Evolutionary conservation across 352 stramenopile genomes (phyloP).

Genomic region (Phytophthora megakarya): DNA sequence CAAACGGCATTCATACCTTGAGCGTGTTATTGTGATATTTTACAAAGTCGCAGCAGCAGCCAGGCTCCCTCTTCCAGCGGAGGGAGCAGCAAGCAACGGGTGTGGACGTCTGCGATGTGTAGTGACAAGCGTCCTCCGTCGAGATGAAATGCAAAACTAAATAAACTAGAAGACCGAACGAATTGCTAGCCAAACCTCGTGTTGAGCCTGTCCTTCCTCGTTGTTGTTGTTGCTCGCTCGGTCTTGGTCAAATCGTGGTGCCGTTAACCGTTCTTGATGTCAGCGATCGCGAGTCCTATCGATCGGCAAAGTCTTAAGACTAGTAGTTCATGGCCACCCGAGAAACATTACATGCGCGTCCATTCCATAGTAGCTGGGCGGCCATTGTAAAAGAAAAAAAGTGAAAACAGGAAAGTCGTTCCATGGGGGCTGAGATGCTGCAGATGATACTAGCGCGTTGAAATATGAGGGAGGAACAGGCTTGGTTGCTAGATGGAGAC

Average conservation of each 20-base stretch:
- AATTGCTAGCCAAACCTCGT: slow-evolving; percentile 34
- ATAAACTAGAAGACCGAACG: slow-evolving; percentile 31
- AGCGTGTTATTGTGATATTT: slow-evolving; percentile 47
- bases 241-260: slow-evolving; percentile 16
- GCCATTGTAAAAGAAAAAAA: slow-evolving; percentile 27
- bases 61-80: slow-evolving; percentile 49
- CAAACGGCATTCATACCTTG: slow-evolving; percentile 14
- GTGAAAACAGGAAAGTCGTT: slow-evolving; percentile 33
- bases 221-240: slow-evolving; percentile 20
- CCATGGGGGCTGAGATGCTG: slow-evolving; percentile 20
- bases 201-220: slow-evolving; percentile 33
- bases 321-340: background rate
- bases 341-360: background rate
- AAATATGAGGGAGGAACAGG: slow-evolving; percentile 24
- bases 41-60: slow-evolving; percentile 37
- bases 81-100: slow-evolving; percentile 37
- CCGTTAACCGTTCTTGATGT: slow-evolving; percentile 14
- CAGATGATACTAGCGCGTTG: slow-evolving; percentile 4
- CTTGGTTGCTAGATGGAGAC: slow-evolving; percentile 73
- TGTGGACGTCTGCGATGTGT: slow-evolving; percentile 11
- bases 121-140: slow-evolving; percentile 15
- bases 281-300: background rate
- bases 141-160: slow-evolving; percentile 34
- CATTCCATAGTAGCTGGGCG: slow-evolving; percentile 13
- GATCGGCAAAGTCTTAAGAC: slow-evolving; percentile 7